phyloP scores from a whole-genome alignment of 176 grass and related monocot species.

The Olyra latifolia region DNA sequence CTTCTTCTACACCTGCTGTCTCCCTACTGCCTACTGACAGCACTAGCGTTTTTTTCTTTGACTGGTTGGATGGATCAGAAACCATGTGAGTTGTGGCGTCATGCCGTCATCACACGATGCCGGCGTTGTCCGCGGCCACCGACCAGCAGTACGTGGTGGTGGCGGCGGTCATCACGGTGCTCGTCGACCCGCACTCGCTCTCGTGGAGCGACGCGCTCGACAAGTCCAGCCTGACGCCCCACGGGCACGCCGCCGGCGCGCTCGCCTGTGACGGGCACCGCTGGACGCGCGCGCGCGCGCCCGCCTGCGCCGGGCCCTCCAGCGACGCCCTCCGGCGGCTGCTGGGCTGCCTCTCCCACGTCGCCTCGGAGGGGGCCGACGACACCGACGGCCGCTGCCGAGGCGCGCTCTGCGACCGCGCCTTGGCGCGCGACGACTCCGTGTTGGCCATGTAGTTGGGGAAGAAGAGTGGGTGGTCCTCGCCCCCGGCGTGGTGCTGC shows the following conservation, averaged over 20 bases:
- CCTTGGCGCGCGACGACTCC: slow-evolving; percentile 75
- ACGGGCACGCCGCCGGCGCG: slow-evolving; percentile 48
- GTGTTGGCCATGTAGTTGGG: slow-evolving; percentile 92
- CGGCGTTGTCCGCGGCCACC: slow-evolving; percentile 34
- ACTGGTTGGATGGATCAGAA: neutral
- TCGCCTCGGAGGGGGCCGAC: neutral
- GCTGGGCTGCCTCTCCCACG: slow-evolving; percentile 53
- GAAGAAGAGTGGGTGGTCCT: slow-evolving; percentile 49
- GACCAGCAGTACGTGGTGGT: slow-evolving; percentile 60
- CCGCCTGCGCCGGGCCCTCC: slow-evolving; percentile 35
- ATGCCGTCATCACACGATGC: slow-evolving; percentile 39
- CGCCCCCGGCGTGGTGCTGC: neutral
- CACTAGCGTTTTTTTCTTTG: neutral
- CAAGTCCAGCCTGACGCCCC: slow-evolving; percentile 63
- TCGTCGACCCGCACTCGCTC: slow-evolving; percentile 80
- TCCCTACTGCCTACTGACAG: neutral
- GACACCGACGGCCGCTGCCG: slow-evolving; percentile 61
- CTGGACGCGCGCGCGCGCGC: slow-evolving; percentile 27
- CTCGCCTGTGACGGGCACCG: slow-evolving; percentile 51
- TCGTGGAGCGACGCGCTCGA: slow-evolving; percentile 67
- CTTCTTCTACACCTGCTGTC: slow-evolving; percentile 16
- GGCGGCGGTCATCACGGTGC: slow-evolving; percentile 69
- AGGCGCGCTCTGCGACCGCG: slow-evolving; percentile 71
- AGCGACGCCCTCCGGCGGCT: slow-evolving; percentile 49
- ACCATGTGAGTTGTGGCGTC: neutral